Evolutionary conservation across 2,329 filamentous ascomycete genomes (phyloP).

Genomic region (Talaromyces sp.): DNA sequence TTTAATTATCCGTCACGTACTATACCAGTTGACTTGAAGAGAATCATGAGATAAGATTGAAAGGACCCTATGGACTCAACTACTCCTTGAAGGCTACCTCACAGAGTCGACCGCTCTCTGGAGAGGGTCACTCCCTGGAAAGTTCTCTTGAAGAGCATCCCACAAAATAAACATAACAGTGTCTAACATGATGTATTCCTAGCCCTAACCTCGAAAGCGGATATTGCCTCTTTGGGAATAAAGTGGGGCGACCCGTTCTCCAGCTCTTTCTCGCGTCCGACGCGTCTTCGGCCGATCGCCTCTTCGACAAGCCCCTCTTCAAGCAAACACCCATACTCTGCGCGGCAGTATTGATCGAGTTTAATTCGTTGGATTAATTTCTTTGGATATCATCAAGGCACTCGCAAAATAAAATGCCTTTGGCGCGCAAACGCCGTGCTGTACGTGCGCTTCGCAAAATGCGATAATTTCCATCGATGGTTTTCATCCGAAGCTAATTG

Average conservation of each 20-base stretch:
- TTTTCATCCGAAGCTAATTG: neutral
- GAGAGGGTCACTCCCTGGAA: too few relatives aligned
- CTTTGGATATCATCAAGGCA: neutral
- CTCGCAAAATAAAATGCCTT: slow-evolving; percentile 5
- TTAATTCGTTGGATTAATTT: neutral
- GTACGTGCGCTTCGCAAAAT: slow-evolving; percentile 4
- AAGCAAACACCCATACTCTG: neutral
- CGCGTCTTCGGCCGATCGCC: neutral
- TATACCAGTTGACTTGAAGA: too few relatives aligned
- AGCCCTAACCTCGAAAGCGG: neutral
- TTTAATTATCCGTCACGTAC: too few relatives aligned
- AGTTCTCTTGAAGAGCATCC: too few relatives aligned
- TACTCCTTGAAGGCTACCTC: too few relatives aligned
- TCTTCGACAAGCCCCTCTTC: neutral
- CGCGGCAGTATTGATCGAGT: neutral
- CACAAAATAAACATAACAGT: too few relatives aligned
- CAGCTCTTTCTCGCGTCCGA: neutral
- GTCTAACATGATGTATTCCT: neutral
- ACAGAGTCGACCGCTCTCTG: too few relatives aligned
- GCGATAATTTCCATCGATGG: neutral
- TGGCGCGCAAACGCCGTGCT: slow-evolving; percentile 13
- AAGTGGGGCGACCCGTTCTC: neutral
- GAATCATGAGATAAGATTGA: too few relatives aligned
- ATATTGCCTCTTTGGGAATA: neutral
- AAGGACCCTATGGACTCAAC: too few relatives aligned